A percentile compares a stretch with the other conserved stretches of the same genome.
Conservation (phyloP, 2,329 filamentous ascomycete species). For the Verticillium isaacii region DNA sequence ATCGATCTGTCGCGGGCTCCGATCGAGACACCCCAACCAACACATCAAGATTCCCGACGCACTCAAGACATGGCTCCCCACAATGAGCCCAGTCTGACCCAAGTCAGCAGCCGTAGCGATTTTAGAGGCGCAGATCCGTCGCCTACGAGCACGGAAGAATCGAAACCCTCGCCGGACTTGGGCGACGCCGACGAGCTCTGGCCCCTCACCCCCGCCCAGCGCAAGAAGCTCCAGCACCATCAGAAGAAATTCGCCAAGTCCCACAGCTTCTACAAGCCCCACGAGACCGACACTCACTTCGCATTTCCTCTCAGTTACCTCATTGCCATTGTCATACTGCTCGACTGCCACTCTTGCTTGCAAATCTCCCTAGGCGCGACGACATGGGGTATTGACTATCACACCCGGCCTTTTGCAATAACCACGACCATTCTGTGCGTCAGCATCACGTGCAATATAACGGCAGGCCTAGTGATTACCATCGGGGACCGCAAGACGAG, state of each 20-base stretch:
- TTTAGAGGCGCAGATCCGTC: too few species aligned
- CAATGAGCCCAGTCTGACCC: too few species aligned
- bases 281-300: constrained; percentile 77
- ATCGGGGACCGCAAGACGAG: constrained; percentile 71
- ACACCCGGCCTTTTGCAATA: constrained; percentile 62
- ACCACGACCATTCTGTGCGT: constrained; percentile 79
- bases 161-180: constrained; percentile 14
- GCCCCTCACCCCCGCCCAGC: constrained; percentile 62
- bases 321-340: constrained; percentile 70
- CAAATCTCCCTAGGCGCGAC: constrained; percentile 75
- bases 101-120: too few species aligned
- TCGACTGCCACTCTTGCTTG: constrained; percentile 74
- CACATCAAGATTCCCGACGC: too few species aligned
- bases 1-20: too few species aligned
- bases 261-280: constrained; percentile 85
- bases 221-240: constrained; percentile 68
- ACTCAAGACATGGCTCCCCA: too few species aligned
- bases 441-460: constrained; percentile 73
- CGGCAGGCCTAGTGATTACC: constrained; percentile 70
- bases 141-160: too few species aligned
- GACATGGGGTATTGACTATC: constrained; percentile 75
- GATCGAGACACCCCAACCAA: too few species aligned
- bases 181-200: constrained; percentile 47
- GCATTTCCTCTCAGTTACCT: constrained; percentile 73
- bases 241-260: constrained; percentile 76